Percentiles rank a stretch among this genome's conserved stretches.
phyloP scores from a whole-genome alignment of 495 filamentous ascomycete species.

The Tuber microsphaerosporum region DNA sequence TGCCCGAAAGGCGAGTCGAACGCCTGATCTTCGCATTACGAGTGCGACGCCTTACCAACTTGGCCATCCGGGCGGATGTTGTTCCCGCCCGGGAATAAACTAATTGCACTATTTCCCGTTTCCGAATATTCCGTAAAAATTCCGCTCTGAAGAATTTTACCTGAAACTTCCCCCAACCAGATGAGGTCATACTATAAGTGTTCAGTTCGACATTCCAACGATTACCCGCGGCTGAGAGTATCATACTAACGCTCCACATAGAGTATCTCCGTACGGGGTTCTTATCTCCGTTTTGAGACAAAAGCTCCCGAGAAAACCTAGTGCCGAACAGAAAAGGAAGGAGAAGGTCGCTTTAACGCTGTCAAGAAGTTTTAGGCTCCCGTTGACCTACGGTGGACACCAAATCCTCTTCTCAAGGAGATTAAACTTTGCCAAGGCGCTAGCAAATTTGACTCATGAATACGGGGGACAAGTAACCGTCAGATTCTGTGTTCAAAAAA shows the following conservation, averaged over 20 bases:
- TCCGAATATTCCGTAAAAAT: not conserved
- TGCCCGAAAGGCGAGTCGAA: slow-evolving; percentile 34
- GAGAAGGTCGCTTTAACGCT: not conserved
- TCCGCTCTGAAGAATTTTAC: not conserved
- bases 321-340: not conserved
- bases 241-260: not conserved
- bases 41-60: slow-evolving; percentile 35
- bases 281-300: not conserved
- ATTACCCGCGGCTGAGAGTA: not conserved
- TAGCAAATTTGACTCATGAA: not conserved
- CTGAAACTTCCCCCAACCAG: not conserved
- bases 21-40: slow-evolving; percentile 35
- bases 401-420: not conserved
- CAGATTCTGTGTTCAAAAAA: not conserved
- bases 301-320: not conserved
- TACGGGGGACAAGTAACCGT: not conserved
- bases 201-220: not conserved
- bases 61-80: slow-evolving; percentile 25
- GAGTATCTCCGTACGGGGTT: not conserved
- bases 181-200: not conserved
- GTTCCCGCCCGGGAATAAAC: not conserved
- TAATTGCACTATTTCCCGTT: not conserved
- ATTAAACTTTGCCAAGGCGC: not conserved
- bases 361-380: not conserved
- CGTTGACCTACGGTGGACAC: not conserved